These are phyloP conservation scores for Podospora fimiseda DNA, from an alignment of 495 filamentous ascomycete species.

Conservation along the genomic window DNA sequence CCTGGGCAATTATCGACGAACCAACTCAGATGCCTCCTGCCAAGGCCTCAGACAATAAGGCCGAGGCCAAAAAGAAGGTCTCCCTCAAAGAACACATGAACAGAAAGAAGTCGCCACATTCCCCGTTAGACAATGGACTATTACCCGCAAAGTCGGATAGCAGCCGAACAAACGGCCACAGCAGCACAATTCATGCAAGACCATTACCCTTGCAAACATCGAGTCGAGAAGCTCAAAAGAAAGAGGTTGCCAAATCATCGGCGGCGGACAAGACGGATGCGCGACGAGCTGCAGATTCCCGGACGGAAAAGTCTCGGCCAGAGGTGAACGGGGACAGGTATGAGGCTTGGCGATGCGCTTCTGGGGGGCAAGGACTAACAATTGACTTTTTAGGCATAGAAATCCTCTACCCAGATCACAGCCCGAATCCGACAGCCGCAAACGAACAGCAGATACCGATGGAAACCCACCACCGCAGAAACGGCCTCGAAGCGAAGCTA, in stretches of 20 bases:
- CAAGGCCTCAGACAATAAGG: conserved; percentile 21
- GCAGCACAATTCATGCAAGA: conserved; percentile 7
- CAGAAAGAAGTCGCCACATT: conserved; percentile 33
- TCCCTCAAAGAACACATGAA: conserved; percentile 44
- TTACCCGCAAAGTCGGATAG: conserved; percentile 18
- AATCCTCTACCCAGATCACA: conserved; percentile 12
- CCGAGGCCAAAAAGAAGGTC: conserved; percentile 42
- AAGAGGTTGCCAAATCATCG: conserved; percentile 14
- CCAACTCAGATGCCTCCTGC: conserved; percentile 18
- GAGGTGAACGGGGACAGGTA: conserved; percentile 29
- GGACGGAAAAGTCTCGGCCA: conserved; percentile 20
- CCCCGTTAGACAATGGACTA: conserved; percentile 25
- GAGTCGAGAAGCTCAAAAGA: conserved; percentile 5
- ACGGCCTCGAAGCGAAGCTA: conserved; percentile 30
- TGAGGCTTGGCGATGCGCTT: background rate
- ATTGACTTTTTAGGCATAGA: conserved; percentile 10
- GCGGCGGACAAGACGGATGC: conserved; percentile 21
- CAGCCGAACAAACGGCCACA: conserved; percentile 12
- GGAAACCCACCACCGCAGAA: conserved; percentile 31
- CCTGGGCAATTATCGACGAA: conserved; percentile 40
- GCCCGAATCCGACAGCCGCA: conserved; percentile 32
- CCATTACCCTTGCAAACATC: conserved; percentile 1
- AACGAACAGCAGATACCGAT: conserved; percentile 34
- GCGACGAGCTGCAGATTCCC: conserved; percentile 11
- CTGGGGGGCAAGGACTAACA: conserved; percentile 14